These are phyloP conservation scores for Suillus bovinus DNA, from an alignment of 768 basidiomycete genomes.

Conservation along the genomic window DNA sequence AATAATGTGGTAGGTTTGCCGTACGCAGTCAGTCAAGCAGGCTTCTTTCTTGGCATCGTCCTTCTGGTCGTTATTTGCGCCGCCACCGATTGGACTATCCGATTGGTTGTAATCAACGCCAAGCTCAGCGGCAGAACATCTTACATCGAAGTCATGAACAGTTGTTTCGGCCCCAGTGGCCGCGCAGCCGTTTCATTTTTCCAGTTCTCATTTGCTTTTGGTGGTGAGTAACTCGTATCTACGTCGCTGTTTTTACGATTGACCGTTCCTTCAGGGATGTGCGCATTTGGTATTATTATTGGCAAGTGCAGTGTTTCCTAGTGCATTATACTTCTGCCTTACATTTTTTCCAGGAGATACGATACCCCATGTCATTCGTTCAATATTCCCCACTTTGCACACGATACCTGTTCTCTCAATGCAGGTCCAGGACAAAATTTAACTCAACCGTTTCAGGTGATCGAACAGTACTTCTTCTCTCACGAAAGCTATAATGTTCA, in stretches of 20 bases:
- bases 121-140: slow-evolving; percentile 92
- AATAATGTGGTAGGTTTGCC: slow-evolving; percentile 65
- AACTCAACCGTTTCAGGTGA: slow-evolving; percentile 52
- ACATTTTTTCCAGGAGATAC: slow-evolving; percentile 71
- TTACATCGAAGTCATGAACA: slow-evolving; percentile 94
- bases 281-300: slow-evolving; percentile 96
- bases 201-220: slow-evolving; percentile 97
- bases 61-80: slow-evolving; percentile 77
- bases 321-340: background rate
- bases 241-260: background rate
- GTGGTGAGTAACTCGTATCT: slow-evolving; percentile 54
- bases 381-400: slow-evolving; percentile 70
- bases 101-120: slow-evolving; percentile 92
- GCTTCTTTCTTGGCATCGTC: slow-evolving; percentile 85
- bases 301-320: slow-evolving; percentile 34
- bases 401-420: slow-evolving; percentile 66
- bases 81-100: slow-evolving; percentile 98
- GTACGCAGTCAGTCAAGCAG: slow-evolving; percentile 92
- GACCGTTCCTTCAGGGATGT: slow-evolving; percentile 73
- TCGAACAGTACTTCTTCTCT: slow-evolving; percentile 96
- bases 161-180: slow-evolving; percentile 90
- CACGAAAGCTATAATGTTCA: slow-evolving; percentile 79
- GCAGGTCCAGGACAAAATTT: background rate
- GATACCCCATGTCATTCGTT: slow-evolving; percentile 90
- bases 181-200: slow-evolving; percentile 94